Percentiles rank a stretch among this genome's conserved stretches.
Evolutionary conservation across 1,284 basidiomycete genomes (phyloP).

Genomic region (Leucoagaricus sp.): DNA sequence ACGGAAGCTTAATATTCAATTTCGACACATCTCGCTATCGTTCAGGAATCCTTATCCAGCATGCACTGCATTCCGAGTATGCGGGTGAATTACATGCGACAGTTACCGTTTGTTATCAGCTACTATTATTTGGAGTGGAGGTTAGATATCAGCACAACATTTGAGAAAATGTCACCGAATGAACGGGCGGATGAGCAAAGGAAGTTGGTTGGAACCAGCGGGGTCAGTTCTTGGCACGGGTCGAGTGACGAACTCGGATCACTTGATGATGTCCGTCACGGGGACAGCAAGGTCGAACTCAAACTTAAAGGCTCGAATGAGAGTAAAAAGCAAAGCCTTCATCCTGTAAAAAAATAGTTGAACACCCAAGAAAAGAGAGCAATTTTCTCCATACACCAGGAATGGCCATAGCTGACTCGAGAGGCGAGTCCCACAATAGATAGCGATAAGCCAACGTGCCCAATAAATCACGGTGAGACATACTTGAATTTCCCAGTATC

Average conservation of each 20-base stretch:
- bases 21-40: too few relatives aligned
- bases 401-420: constrained; percentile 42
- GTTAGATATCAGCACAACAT: too few relatives aligned
- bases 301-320: constrained; percentile 60
- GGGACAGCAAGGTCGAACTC: constrained; percentile 54
- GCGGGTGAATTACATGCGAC: too few relatives aligned
- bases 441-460: not conserved
- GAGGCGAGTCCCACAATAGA: constrained; percentile 42
- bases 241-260: constrained; percentile 35
- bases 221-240: constrained; percentile 38
- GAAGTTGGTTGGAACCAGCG: constrained; percentile 28
- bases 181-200: constrained; percentile 29
- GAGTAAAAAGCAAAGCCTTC: constrained; percentile 58
- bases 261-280: constrained; percentile 38
- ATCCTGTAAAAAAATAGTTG: constrained; percentile 35
- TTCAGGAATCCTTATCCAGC: too few relatives aligned
- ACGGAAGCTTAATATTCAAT: too few relatives aligned
- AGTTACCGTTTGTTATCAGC: too few relatives aligned
- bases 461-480: constrained; percentile 13
- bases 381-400: constrained; percentile 57
- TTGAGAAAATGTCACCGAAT: not conserved
- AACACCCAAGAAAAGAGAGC: constrained; percentile 50
- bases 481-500: constrained; percentile 51
- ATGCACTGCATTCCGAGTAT: too few relatives aligned
- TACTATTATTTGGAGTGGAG: too few relatives aligned